Evolutionary conservation across 176 grass and related monocot genomes (phyloP), one percentile per base, ranked within the genome.

Genomic region (Juncus inflexus): DNA sequence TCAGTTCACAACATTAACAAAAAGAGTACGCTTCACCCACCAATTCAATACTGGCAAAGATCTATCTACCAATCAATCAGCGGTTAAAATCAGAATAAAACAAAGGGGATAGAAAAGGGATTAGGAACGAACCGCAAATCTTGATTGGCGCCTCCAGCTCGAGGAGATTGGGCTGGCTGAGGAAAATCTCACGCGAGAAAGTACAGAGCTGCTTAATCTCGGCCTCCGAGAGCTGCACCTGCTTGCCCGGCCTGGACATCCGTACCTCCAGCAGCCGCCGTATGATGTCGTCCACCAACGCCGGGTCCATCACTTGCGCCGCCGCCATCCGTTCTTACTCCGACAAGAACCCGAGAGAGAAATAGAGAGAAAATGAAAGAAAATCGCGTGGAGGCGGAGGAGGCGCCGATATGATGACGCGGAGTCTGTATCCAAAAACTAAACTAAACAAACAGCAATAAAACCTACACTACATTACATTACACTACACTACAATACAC

Each of bases 81-180:
- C 43, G 43, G 0, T 6, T 47, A 42, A 19, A 36, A 11, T 19
- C 62, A 61, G n/a, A 40, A 11, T 35, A 7, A 19, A 14, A 42
- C 49, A 19, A 7, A 35, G 37, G 39, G 50, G 62, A 56, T 13
- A 37, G 12, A 14, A 12, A 64, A 16, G 37, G 57, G 42, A 1
- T 10, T 12, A 45, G 16, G 47, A 52, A 58, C 82, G 64, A 35
- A 95, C 90, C 90, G 59, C 90, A 90, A 77, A 95, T 95, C 77
- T 95, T 95, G 66, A 95, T 95, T 61, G 90, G 90, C 6, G 90
- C 90, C 76, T 90, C 90, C 4, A 95, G 86, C 83, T 95, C 90
- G 13, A 95, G 83, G 53, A 95, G 86, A 63, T 90, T 95, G 57
- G 86, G 87, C 65, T 95, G 91, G 71, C 68, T 42, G 64, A 95